These are phyloP conservation scores for Coniferiporia weirii DNA, from an alignment of 1,284 basidiomycete genomes.

Conservation along the genomic window DNA sequence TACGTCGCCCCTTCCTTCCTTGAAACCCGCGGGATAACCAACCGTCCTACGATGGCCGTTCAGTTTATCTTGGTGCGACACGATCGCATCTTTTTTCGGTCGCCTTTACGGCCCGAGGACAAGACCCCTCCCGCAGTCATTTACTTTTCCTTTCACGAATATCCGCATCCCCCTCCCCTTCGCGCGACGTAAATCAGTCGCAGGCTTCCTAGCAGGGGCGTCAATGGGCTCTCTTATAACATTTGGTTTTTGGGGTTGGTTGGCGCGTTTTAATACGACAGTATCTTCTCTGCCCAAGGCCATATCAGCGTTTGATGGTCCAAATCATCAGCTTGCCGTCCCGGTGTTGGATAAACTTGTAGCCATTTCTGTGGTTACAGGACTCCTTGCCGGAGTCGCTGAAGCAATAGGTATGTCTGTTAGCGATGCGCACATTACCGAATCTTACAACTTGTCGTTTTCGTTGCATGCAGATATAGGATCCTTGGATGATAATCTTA, in stretches of 20 bases:
- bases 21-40: no score
- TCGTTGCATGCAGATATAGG: slow-evolving; percentile 63
- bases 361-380: slow-evolving; percentile 58
- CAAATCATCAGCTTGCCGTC: no score
- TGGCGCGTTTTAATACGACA: slow-evolving; percentile 43
- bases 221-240: slow-evolving; percentile 73
- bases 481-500: slow-evolving; percentile 88
- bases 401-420: slow-evolving; percentile 73
- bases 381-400: slow-evolving; percentile 75
- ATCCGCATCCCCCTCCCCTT: slow-evolving; percentile 56
- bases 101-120: slow-evolving; percentile 79
- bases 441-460: background rate
- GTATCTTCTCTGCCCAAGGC: slow-evolving; percentile 26
- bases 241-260: slow-evolving; percentile 72
- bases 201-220: slow-evolving; percentile 84
- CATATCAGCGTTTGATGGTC: slow-evolving; percentile 47
- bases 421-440: slow-evolving; percentile 2
- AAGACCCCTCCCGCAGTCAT: slow-evolving; percentile 61
- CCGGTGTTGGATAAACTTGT: no score
- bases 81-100: slow-evolving; percentile 89
- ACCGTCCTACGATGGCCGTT: background rate
- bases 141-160: slow-evolving; percentile 32
- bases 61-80: slow-evolving; percentile 96
- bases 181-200: slow-evolving; percentile 80
- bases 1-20: slow-evolving; percentile 34